Evolutionary conservation across 768 basidiomycete species (phyloP).

Genomic region (Cubamyces sp.): DNA sequence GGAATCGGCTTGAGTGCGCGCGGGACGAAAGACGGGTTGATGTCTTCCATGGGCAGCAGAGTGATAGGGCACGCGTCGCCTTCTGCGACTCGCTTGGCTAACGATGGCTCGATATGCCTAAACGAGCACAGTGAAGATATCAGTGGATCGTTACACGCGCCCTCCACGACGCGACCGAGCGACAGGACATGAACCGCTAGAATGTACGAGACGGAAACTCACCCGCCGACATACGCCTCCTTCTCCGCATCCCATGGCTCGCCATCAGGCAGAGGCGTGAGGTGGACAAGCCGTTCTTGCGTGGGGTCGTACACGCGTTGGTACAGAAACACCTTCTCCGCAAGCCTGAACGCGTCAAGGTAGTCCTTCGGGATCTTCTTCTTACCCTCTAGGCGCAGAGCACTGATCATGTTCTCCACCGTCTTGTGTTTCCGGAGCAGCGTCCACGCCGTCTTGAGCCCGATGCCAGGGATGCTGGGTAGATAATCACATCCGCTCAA

Average conservation of each 20-base stretch:
- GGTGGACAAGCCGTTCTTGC: slow-evolving; percentile 63
- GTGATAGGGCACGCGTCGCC: slow-evolving; percentile 77
- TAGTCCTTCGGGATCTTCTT: slow-evolving; percentile 80
- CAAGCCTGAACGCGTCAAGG: slow-evolving; percentile 70
- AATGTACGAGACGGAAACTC: slow-evolving; percentile 30
- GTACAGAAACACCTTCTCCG: slow-evolving; percentile 91
- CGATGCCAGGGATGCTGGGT: slow-evolving; percentile 87
- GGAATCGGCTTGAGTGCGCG: slow-evolving; percentile 48
- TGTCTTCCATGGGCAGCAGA: slow-evolving; percentile 73
- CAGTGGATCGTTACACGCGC: slow-evolving; percentile 20
- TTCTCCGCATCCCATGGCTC: slow-evolving; percentile 57
- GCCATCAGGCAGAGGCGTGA: slow-evolving; percentile 62
- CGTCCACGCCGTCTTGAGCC: slow-evolving; percentile 89
- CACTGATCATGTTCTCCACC: slow-evolving; percentile 79
- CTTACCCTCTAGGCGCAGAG: slow-evolving; percentile 80
- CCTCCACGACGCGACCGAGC: slow-evolving; percentile 14
- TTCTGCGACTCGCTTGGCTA: slow-evolving; percentile 68
- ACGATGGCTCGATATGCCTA: slow-evolving; percentile 64
- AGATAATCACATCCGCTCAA: slow-evolving; percentile 93
- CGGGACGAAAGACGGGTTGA: slow-evolving; percentile 69
- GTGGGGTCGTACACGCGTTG: slow-evolving; percentile 90
- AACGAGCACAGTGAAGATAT: slow-evolving; percentile 14
- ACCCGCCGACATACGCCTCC: slow-evolving; percentile 80
- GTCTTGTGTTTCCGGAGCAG: slow-evolving; percentile 86
- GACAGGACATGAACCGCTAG: slow-evolving; percentile 4